phyloP scores from a whole-genome alignment of 2,329 filamentous ascomycete genomes.

The Calonectria ilicicola region DNA sequence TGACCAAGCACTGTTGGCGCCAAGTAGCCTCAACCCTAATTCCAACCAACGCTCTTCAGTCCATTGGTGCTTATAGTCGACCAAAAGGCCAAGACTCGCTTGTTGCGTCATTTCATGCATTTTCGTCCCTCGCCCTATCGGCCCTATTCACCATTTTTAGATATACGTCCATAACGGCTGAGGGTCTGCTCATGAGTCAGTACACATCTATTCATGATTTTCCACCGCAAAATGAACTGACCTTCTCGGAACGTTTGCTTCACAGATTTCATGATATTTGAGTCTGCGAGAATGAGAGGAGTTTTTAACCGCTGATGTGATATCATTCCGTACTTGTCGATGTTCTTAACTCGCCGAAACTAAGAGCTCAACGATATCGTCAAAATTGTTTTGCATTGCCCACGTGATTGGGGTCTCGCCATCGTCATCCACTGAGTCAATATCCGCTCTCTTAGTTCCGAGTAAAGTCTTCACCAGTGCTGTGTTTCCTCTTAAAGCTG shows the following conservation, averaged over 20 bases:
- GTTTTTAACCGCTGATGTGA: too few species aligned
- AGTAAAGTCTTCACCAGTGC: neutral
- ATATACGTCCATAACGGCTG: neutral
- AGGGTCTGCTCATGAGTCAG: neutral
- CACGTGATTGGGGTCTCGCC: neutral
- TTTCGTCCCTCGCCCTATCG: neutral
- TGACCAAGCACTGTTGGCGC: neutral
- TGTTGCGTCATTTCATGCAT: neutral
- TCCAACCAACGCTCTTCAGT: neutral
- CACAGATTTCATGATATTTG: too few species aligned
- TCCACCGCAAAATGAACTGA: neutral
- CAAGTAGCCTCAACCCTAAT: constrained; percentile 10
- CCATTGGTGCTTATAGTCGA: neutral
- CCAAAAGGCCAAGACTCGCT: neutral
- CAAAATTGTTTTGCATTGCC: neutral
- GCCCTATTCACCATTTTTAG: neutral
- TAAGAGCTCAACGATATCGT: neutral
- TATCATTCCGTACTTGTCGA: too few species aligned
- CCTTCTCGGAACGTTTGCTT: too few species aligned
- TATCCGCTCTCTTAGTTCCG: neutral
- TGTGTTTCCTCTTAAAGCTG: neutral
- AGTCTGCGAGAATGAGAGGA: too few species aligned
- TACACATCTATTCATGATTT: neutral
- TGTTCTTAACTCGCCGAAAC: neutral
- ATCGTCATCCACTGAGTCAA: neutral